Evolutionary conservation across 2,329 filamentous ascomycete genomes (phyloP).

Genomic region (Monosporascus sp.): DNA sequence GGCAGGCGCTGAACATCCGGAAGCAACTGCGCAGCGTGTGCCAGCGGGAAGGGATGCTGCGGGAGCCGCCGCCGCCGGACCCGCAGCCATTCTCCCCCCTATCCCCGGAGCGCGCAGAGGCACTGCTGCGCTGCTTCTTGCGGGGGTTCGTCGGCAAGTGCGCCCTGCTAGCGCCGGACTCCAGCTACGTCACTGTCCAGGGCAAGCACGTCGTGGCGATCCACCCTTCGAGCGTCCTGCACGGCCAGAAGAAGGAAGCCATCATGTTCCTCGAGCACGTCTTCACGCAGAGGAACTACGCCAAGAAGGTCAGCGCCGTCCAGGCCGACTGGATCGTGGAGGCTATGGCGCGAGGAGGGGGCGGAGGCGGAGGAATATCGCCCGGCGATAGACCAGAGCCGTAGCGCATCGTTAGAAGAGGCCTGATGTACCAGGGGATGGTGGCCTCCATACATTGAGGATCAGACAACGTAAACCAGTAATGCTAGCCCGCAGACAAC

Average conservation of each 20-base stretch:
- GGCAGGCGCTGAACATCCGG: conserved; percentile 57
- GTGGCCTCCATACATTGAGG: too few relatives aligned
- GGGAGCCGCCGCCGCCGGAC: conserved; percentile 41
- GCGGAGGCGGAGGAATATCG: not conserved
- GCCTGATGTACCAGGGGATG: too few relatives aligned
- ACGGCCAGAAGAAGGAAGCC: conserved; percentile 59
- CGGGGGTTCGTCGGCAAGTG: conserved; percentile 57
- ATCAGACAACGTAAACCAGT: too few relatives aligned
- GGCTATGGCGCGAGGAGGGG: conserved; percentile 20
- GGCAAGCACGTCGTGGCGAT: conserved; percentile 58
- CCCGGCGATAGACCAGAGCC: not conserved
- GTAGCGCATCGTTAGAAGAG: too few relatives aligned
- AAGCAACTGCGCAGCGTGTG: conserved; percentile 56
- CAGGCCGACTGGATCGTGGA: conserved; percentile 56
- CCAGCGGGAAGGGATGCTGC: conserved; percentile 45
- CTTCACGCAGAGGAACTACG: conserved; percentile 62
- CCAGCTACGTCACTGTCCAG: conserved; percentile 54
- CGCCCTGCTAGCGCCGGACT: conserved; percentile 55
- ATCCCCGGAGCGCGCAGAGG: conserved; percentile 48
- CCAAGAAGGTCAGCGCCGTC: conserved; percentile 60
- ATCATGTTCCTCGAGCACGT: conserved; percentile 67
- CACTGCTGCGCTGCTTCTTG: conserved; percentile 57
- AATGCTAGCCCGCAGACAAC: too few relatives aligned
- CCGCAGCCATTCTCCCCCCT: conserved; percentile 52
- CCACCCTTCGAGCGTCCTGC: conserved; percentile 58